These are phyloP conservation scores for Diplodia mutila DNA, from an alignment of 2,329 filamentous ascomycete genomes.

Conservation along the genomic window DNA sequence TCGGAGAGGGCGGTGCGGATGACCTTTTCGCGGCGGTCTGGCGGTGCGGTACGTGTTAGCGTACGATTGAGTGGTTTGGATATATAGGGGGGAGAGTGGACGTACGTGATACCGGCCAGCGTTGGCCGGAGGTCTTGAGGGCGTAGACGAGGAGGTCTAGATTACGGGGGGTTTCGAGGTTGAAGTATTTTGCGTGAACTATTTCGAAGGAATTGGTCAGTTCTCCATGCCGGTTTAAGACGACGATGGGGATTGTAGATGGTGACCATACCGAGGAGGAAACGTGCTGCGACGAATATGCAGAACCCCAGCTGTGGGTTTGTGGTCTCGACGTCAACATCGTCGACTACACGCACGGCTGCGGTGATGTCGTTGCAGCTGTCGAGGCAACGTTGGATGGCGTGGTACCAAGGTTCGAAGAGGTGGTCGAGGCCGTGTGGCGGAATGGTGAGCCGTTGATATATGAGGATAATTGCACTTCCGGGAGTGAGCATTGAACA, in stretches of 20 bases:
- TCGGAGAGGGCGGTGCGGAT: conserved; percentile 35
- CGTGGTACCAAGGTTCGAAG: conserved; percentile 35
- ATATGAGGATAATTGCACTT: conserved; percentile 33
- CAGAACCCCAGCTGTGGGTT: conserved; percentile 33
- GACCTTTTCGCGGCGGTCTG: conserved; percentile 33
- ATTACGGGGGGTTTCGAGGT: conserved; percentile 32
- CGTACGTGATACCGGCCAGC: conserved; percentile 30
- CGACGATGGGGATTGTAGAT: neutral
- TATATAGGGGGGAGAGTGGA: neutral
- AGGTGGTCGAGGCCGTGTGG: conserved; percentile 31
- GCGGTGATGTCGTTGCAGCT: conserved; percentile 35
- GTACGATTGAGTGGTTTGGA: neutral
- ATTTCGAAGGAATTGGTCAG: neutral
- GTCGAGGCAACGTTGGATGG: conserved; percentile 36
- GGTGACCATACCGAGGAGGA: conserved; percentile 30
- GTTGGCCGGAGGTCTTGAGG: conserved; percentile 33
- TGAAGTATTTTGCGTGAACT: conserved; percentile 36
- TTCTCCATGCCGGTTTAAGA: conserved; percentile 28
- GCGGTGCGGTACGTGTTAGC: neutral
- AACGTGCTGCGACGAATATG: conserved; percentile 35
- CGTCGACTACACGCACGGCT: conserved; percentile 31
- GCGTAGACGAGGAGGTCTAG: conserved; percentile 34
- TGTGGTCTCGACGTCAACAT: conserved; percentile 32
- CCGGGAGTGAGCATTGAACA: neutral
- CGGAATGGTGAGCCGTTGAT: conserved; percentile 32